A percentile compares a stretch with the other conserved stretches of the same genome.
Evolutionary conservation across 352 stramenopile genomes (phyloP).

Genomic region (Globisporangium barbulae): DNA sequence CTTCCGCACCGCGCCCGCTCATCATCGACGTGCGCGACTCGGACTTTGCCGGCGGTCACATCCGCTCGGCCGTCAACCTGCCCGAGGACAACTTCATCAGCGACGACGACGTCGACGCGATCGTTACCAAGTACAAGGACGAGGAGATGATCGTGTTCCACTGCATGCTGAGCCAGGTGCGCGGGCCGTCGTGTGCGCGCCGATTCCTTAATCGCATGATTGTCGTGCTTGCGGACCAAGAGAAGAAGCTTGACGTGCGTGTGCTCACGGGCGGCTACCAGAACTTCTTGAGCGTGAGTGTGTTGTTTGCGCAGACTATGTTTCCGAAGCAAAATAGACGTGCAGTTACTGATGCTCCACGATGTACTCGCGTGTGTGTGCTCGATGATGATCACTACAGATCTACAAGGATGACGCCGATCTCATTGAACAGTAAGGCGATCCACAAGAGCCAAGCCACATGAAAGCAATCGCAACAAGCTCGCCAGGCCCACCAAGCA

Average conservation of each 20-base stretch:
- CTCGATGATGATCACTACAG: background rate
- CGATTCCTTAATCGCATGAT: conserved; percentile 69
- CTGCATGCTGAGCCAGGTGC: conserved; percentile 88
- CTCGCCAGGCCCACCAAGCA: background rate
- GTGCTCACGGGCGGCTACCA: conserved; percentile 76
- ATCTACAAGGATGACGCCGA: conserved; percentile 23
- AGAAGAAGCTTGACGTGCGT: conserved; percentile 48
- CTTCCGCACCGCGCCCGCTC: conserved; percentile 31
- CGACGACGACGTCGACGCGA: conserved; percentile 73
- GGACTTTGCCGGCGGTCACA: conserved; percentile 73
- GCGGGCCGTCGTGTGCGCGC: conserved; percentile 72
- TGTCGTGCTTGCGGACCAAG: conserved; percentile 39
- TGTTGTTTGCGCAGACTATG: background rate
- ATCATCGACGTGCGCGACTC: conserved; percentile 80
- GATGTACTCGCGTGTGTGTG: background rate
- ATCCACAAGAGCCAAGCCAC: background rate
- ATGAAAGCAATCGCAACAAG: background rate
- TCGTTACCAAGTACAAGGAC: conserved; percentile 65
- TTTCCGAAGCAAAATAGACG: too few relatives aligned
- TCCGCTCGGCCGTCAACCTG: conserved; percentile 73
- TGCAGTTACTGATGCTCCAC: too few relatives aligned
- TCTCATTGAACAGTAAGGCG: conserved; percentile 19
- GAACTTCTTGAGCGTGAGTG: conserved; percentile 51
- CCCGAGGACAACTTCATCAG: conserved; percentile 78
- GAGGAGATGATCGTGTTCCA: conserved; percentile 76